Evolutionary conservation across 139 green algal genomes (phyloP), one percentile per base, ranked within the genome.

Genomic region (Tetradesmus obliquus): DNA sequence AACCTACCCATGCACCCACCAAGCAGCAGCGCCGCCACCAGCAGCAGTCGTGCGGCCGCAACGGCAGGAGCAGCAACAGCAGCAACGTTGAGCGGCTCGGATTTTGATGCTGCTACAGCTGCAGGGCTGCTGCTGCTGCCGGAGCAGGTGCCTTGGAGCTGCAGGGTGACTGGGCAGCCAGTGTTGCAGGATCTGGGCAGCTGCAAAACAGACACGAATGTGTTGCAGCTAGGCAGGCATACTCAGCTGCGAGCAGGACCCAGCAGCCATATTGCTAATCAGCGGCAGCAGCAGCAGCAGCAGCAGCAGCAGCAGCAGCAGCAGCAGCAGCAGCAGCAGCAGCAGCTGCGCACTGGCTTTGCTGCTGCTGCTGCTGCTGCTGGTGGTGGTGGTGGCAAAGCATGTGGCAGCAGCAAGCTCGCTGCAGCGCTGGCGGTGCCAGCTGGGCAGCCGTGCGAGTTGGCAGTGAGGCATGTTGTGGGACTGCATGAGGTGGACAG

Each of bases 91-190:
- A 53, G 24, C 13, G 76, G 76, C n/a, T 51, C 86, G 17, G 86
- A 32, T 13, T 72, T 2, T 45, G 86, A 90, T 72, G 51, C 71
- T 55, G 71, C 53, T 24, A 90, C 51, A 17, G 71, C 71, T 54
- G 71, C 53, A 55, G 86, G 53, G 53, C 54, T 90, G 86, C 71
- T 90, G 86, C 20, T 71, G 54, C 71, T 90, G 86, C 71, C 86
- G 15, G 86, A 90, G 86, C 55, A 83, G 51, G 69, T n/a, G 12
- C 86, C 86, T n/a, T 90, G 86, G 86, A 54, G 71, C 20, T 90
- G 86, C 20, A 55, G 71, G 1, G 20, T 90, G 19, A 90, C 12
- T 19, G 86, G 69, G 5, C 10, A 71, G 32, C 86, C 32, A 13
- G 22, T 90, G 58, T 22, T 83, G 71, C 86, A 74, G 60, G 20